These are phyloP conservation scores for Pelargonium citronellum DNA, from an alignment of 441 rosid genomes.

Conservation along the genomic window DNA sequence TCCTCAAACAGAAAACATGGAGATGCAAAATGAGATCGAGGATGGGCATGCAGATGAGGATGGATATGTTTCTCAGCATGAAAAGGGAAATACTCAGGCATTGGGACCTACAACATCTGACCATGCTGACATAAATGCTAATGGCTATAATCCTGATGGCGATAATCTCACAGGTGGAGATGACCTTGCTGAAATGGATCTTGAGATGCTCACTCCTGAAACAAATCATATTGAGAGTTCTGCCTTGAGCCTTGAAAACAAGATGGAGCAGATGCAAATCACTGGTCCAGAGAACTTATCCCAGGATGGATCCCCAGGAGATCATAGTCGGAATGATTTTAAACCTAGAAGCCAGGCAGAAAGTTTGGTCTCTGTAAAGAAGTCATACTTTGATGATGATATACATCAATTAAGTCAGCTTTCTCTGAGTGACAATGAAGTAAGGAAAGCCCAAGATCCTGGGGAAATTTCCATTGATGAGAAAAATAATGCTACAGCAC, in stretches of 20 bases:
- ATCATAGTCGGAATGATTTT: constrained; percentile 29
- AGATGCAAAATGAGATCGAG: constrained; percentile 39
- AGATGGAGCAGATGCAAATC: constrained; percentile 34
- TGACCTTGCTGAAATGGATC: constrained; percentile 52
- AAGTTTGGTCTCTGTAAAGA: constrained; percentile 54
- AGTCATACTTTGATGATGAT: constrained; percentile 39
- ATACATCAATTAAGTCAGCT: constrained; percentile 30
- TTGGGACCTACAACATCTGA: constrained; percentile 85
- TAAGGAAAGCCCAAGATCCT: constrained; percentile 33
- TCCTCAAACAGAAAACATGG: constrained; percentile 44
- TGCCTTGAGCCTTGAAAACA: constrained; percentile 32
- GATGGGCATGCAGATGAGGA: constrained; percentile 68
- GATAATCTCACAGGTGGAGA: constrained; percentile 36
- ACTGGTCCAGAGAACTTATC: constrained; percentile 34
- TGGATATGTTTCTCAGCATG: constrained; percentile 64
- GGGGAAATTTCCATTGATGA: constrained; percentile 40
- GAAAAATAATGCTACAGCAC: constrained; percentile 41
- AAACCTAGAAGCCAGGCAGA: constrained; percentile 31
- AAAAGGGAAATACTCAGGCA: constrained; percentile 72
- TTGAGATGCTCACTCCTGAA: constrained; percentile 46
- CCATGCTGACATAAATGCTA: constrained; percentile 55
- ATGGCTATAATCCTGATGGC: constrained; percentile 42
- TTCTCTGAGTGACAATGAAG: constrained; percentile 39
- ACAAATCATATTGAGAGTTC: constrained; percentile 31
- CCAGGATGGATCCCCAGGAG: constrained; percentile 33